Evolutionary conservation across 2,329 filamentous ascomycete genomes (phyloP).

Genomic region (Chaetomiaceae sp.): DNA sequence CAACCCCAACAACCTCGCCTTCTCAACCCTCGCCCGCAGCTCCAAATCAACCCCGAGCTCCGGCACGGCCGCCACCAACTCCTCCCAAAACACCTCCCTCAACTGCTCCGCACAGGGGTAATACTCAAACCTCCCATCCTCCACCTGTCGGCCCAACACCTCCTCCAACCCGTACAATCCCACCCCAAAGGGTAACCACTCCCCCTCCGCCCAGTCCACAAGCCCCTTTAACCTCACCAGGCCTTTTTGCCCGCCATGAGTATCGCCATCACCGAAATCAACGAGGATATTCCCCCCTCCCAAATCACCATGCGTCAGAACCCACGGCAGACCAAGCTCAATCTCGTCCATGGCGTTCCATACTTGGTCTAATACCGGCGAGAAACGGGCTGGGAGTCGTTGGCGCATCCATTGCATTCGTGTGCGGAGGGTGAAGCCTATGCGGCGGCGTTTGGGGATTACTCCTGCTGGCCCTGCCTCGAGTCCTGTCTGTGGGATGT

Average conservation of each 20-base stretch:
- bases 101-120: constrained; percentile 41
- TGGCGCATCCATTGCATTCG: constrained; percentile 37
- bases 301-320: constrained; percentile 58
- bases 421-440: constrained; percentile 40
- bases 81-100: constrained; percentile 47
- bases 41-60: constrained; percentile 30
- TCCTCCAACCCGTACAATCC: constrained; percentile 59
- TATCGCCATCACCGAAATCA: not conserved
- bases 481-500: too few relatives aligned
- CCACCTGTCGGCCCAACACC: constrained; percentile 41
- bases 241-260: not conserved
- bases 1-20: constrained; percentile 49
- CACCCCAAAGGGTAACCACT: constrained; percentile 56
- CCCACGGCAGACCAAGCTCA: constrained; percentile 44
- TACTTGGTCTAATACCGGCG: constrained; percentile 25
- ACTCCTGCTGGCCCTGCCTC: too few relatives aligned
- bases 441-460: constrained; percentile 28
- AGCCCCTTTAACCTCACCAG: constrained; percentile 42
- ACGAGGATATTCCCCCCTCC: not conserved
- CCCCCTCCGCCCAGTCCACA: constrained; percentile 62
- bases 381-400: constrained; percentile 35
- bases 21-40: constrained; percentile 31
- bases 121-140: constrained; percentile 35
- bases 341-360: constrained; percentile 33
- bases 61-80: constrained; percentile 34